Evolutionary conservation across 768 basidiomycete genomes (phyloP), one percentile per base, ranked within the genome.

Genomic region (Cystobasidium tubakii): DNA sequence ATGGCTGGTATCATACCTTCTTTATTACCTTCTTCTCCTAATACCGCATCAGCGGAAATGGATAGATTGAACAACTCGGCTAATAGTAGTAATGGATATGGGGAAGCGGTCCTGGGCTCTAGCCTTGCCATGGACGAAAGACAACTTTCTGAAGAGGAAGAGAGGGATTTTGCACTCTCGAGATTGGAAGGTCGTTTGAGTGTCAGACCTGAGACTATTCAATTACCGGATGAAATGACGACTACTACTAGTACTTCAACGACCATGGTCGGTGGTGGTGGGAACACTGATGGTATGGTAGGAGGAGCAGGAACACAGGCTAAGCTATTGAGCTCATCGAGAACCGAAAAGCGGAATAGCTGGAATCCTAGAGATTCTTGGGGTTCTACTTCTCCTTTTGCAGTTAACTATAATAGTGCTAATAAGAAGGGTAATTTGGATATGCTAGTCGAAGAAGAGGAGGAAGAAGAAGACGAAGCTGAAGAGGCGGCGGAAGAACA

Each of bases 391-490:
- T 39, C 77, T 29, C 33, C 57, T 60, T 60, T 60, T 34, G 57
- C 57, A 15, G 27, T 34, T 6, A 60, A 34, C 29, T 27, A 6
- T 27, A 15, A 29, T 34, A n/a, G 21, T 55, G 53, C n/a, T 9
- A 27, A 60, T 60, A 60, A 60, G 27, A 60, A 9, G 4, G 57
- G 57, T 67, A 75, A 76, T 57, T 60, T 79, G 0, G 78, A 77
- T 13, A 76, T 92, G 33, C 82, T 92, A 36, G 91, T 91, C 78
- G 91, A 91, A 78, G 90, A 92, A 71, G 91, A 92, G 66, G 90
- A 93, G 42, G 80, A 77, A 29, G 44, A 54, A 62, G 23, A 34
- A 39, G 70, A 75, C 53, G 43, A 65, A 42, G 34, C 27, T 10
- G 80, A 77, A 27, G 44, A 54, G 65, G 23, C 27, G 39, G 70